Percentiles rank a stretch among this genome's conserved stretches.
phyloP scores from a whole-genome alignment of 2,329 filamentous ascomycete species.

The Colletotrichum truncatum region DNA sequence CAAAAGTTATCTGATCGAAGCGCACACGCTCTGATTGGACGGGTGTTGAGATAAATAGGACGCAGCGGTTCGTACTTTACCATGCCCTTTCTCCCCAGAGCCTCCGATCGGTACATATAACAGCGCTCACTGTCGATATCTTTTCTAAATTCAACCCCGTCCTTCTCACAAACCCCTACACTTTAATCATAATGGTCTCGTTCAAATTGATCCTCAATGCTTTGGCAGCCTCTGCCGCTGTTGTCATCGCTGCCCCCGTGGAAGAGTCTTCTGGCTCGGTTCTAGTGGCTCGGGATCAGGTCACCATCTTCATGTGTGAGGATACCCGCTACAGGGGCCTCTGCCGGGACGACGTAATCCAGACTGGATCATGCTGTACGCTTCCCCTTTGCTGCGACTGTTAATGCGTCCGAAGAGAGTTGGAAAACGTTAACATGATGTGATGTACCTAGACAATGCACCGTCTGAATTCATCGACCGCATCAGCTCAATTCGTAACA shows the following conservation, averaged over 20 bases:
- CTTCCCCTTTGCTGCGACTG: neutral
- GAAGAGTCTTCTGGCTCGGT: neutral
- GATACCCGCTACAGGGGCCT: neutral
- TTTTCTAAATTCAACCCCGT: neutral
- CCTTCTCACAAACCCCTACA: neutral
- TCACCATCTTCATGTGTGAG: neutral
- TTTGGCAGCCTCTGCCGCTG: neutral
- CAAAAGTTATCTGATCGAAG: neutral
- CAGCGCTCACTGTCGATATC: neutral
- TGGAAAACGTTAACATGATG: too few species aligned
- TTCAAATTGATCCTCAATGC: neutral
- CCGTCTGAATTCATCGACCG: neutral
- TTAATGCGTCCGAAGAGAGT: too few species aligned
- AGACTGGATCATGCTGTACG: slow-evolving; percentile 2
- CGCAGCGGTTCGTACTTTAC: neutral
- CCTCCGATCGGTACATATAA: neutral
- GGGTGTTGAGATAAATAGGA: neutral
- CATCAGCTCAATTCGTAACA: slow-evolving; percentile 10
- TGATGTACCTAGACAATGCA: neutral
- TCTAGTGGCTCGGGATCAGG: neutral
- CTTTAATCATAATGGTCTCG: neutral
- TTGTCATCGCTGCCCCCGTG: neutral
- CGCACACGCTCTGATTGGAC: neutral
- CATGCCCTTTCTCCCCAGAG: neutral
- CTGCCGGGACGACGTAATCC: neutral